phyloP scores from a whole-genome alignment of 345 rosid genomes.

The Lenwebbia sp. region DNA sequence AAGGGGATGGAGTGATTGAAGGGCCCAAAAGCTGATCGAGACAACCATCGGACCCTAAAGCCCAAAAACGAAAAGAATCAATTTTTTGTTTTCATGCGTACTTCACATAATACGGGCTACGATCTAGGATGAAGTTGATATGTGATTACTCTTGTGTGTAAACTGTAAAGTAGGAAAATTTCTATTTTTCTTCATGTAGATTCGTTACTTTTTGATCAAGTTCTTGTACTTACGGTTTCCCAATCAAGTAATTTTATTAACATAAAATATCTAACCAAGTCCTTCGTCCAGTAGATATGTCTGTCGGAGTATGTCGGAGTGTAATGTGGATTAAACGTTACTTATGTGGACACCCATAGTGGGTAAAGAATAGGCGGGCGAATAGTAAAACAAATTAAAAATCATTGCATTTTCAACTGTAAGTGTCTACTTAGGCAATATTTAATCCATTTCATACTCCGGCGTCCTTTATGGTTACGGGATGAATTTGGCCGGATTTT shows the following conservation, averaged over 20 bases:
- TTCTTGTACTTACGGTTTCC: not conserved
- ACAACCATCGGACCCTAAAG: not conserved
- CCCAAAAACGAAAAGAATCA: not conserved
- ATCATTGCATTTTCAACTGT: not conserved
- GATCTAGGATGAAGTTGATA: not conserved
- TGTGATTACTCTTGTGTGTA: not conserved
- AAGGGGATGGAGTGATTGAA: not conserved
- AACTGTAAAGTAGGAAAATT: not conserved
- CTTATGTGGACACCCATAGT: not conserved
- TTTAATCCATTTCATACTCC: not conserved
- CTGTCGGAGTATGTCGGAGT: not conserved
- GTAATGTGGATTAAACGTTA: not conserved
- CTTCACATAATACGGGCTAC: too few relatives aligned
- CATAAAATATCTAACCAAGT: not conserved
- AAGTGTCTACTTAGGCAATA: not conserved
- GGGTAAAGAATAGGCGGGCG: not conserved
- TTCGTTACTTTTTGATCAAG: not conserved
- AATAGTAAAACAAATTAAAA: not conserved
- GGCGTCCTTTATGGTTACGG: not conserved
- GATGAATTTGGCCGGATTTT: not conserved
- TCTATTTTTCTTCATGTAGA: not conserved
- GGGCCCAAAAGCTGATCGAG: not conserved
- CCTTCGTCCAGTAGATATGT: not conserved
- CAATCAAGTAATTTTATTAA: not conserved
- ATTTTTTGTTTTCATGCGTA: not conserved